These are phyloP conservation scores for Diplodia sapinea DNA, from an alignment of 2,329 filamentous ascomycete genomes.

Conservation along the genomic window DNA sequence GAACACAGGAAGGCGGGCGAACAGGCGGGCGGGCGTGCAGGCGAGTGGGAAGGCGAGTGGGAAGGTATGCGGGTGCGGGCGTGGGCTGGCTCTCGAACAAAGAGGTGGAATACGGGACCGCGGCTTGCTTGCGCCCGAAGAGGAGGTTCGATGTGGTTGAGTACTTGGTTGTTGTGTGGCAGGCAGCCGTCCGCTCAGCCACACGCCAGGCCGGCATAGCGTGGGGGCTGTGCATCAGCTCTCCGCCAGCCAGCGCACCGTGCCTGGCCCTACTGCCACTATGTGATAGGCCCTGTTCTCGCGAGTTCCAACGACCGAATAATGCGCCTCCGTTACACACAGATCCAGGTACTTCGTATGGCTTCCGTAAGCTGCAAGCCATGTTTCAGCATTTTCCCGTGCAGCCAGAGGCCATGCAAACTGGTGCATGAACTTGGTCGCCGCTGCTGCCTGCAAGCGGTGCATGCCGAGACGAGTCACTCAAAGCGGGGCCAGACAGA, in stretches of 20 bases:
- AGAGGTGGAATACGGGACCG: no score
- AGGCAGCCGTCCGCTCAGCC: conserved; percentile 6
- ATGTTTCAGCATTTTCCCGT: no score
- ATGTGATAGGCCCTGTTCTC: not conserved
- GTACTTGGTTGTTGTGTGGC: not conserved
- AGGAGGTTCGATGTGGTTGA: not conserved
- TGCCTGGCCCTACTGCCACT: no score
- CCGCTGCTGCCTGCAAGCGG: not conserved
- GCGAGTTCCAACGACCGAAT: not conserved
- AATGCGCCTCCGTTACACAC: not conserved
- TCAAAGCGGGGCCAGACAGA: no score
- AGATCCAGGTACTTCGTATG: not conserved
- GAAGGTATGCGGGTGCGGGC: no score
- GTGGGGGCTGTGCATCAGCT: conserved; percentile 1
- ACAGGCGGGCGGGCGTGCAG: no score
- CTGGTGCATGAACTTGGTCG: not conserved
- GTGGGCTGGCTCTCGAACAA: no score
- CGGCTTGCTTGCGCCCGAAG: no score
- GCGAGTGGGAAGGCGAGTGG: no score
- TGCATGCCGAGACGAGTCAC: not conserved
- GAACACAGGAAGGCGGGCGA: no score
- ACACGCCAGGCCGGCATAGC: not conserved
- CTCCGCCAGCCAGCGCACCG: not conserved
- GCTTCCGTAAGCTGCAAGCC: not conserved
- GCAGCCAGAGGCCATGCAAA: no score